Evolutionary conservation across 1,284 basidiomycete species (phyloP), one percentile per base, ranked within the genome.

Genomic region (Pseudozyma sp.): DNA sequence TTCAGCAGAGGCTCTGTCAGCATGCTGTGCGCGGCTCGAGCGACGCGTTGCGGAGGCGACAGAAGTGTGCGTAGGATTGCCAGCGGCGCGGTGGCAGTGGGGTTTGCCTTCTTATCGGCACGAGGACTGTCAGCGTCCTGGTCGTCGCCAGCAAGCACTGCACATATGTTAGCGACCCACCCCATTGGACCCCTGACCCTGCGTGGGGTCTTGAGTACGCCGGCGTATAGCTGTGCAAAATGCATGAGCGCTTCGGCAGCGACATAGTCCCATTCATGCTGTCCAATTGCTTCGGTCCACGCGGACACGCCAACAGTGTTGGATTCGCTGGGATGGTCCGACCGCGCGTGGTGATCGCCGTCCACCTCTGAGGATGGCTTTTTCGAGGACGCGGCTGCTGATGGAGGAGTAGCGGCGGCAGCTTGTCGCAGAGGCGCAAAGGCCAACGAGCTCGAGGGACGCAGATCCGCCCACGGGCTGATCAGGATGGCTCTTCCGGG

Each of bases 171-270:
- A n/a, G 77, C 73, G 24, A 81, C 68, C 79, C 79, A 81, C 19
- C 80, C 80, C 73, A 71, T 75, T 3, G 82, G 82, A 3, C 82
- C 82, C 17, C 68, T 42, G 1, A 82, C 77, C 16, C 82, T 60
- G 19, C 82, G 68, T 7, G 82, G 82, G 9, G 68, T 71, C 14
- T 68, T 50, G 44, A 84, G 64, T 0, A 80, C 72, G 44, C 79
- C 79, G 5, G 81, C 64, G 42, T 84, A 84, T 30, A 83, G 70
- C 64, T 84, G 81, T 35, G 82, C 81, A 48, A 82, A 84, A 48
- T 84, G 82, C 55, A 80, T 68, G 7, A 84, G 73, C 31, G 79
- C 68, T 48, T 82, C 81, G 5, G 79, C 68, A 11, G 81, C 68
- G 17, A 84, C 77, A 47, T 81, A 83, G 46, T 84, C 82, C 78